Percentiles rank a stretch among this genome's conserved stretches.
Conservation (phyloP, 495 filamentous ascomycete species). For the Xylona heveae region DNA sequence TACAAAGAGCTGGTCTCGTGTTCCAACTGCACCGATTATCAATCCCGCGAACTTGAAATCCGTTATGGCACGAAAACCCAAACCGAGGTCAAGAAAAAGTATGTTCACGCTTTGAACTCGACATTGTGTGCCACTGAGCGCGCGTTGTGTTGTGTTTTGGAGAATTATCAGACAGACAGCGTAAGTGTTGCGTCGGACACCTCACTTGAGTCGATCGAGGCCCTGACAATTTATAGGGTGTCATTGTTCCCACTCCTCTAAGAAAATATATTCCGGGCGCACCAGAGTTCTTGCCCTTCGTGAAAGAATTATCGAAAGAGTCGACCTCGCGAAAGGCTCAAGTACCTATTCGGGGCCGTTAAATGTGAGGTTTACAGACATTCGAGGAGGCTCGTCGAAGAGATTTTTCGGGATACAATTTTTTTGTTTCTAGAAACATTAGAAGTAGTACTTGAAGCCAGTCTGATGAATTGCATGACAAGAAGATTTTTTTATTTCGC, state of each 20-base stretch:
- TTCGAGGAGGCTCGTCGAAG: too few species aligned
- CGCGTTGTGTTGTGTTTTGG: slow-evolving; percentile 81
- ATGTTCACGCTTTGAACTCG: slow-evolving; percentile 83
- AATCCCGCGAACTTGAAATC: slow-evolving; percentile 73
- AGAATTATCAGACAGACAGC: slow-evolving; percentile 88
- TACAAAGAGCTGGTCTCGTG: slow-evolving; percentile 96
- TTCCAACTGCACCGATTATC: slow-evolving; percentile 93
- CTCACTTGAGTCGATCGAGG: too few species aligned
- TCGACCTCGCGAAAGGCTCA: slow-evolving; percentile 38
- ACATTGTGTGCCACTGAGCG: slow-evolving; percentile 87
- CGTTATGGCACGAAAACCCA: slow-evolving; percentile 61
- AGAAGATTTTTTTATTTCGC: too few species aligned
- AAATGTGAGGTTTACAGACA: too few species aligned
- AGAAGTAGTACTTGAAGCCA: too few species aligned
- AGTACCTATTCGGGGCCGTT: too few species aligned
- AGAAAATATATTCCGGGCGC: slow-evolving; percentile 82
- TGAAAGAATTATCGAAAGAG: slow-evolving; percentile 63
- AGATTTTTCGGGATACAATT: too few species aligned
- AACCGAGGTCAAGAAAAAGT: slow-evolving; percentile 67
- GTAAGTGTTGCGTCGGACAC: slow-evolving; percentile 31
- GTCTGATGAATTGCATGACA: too few species aligned
- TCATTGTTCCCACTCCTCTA: slow-evolving; percentile 68
- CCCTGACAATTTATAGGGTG: slow-evolving; percentile 44
- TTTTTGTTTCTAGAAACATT: too few species aligned
- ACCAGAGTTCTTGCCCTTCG: slow-evolving; percentile 70